Conservation (phyloP, 2,329 filamentous ascomycete species). For the Claviceps lovelessii region DNA sequence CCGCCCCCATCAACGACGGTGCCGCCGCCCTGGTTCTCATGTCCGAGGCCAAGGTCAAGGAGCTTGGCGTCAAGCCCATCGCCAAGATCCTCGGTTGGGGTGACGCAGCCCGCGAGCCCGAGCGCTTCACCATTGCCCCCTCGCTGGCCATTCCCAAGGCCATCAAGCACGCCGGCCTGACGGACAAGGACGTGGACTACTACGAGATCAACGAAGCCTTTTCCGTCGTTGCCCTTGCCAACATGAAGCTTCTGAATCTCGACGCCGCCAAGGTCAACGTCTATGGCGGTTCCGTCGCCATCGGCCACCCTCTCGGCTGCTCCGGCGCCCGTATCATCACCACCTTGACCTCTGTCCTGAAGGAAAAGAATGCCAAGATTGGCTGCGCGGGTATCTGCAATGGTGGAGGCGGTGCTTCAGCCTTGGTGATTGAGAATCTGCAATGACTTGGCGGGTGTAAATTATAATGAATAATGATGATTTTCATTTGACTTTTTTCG, state of each 20-base stretch:
- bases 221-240: slow-evolving; percentile 88
- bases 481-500: not conserved
- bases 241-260: slow-evolving; percentile 79
- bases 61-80: slow-evolving; percentile 78
- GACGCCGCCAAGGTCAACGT: slow-evolving; percentile 82
- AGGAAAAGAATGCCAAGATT: slow-evolving; percentile 84
- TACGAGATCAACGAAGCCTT: slow-evolving; percentile 99
- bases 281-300: slow-evolving; percentile 85
- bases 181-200: slow-evolving; percentile 65
- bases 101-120: slow-evolving; percentile 79
- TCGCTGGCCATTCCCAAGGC: slow-evolving; percentile 94
- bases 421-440: slow-evolving; percentile 72
- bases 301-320: slow-evolving; percentile 87
- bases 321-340: slow-evolving; percentile 89
- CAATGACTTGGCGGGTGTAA: slow-evolving; percentile 34
- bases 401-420: slow-evolving; percentile 88
- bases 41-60: slow-evolving; percentile 85
- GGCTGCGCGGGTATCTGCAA: slow-evolving; percentile 95
- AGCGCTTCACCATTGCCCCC: slow-evolving; percentile 91
- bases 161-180: slow-evolving; percentile 80
- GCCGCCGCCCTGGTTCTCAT: slow-evolving; percentile 85
- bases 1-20: slow-evolving; percentile 89
- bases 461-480: slow-evolving; percentile 5
- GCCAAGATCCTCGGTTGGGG: slow-evolving; percentile 97
- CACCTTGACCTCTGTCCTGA: slow-evolving; percentile 77